Evolutionary conservation across 768 basidiomycete genomes (phyloP).

Genomic region (Phylloporus scabripes): DNA sequence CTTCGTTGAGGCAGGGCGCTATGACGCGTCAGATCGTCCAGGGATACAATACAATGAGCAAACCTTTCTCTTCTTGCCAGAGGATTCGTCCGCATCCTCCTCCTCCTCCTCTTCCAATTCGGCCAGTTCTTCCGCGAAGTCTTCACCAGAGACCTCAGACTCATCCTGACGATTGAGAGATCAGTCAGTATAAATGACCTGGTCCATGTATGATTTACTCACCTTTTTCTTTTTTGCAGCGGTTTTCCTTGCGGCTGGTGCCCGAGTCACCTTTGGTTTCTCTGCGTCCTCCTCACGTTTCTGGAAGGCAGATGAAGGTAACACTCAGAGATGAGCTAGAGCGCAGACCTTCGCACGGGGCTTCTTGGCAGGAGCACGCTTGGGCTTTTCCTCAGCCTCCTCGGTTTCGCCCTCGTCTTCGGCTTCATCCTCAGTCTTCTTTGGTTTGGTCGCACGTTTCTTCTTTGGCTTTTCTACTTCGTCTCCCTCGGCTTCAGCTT

Average conservation of each 20-base stretch:
- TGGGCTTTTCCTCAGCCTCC: slow-evolving; percentile 26
- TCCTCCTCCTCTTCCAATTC: slow-evolving; percentile 48
- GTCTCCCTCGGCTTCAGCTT: slow-evolving; percentile 29
- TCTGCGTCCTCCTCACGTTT: slow-evolving; percentile 31
- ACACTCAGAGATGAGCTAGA: slow-evolving; percentile 6
- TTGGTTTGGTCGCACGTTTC: slow-evolving; percentile 29
- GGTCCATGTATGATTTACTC: not conserved
- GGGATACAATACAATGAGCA: not conserved
- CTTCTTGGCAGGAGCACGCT: slow-evolving; percentile 32
- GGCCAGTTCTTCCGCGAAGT: slow-evolving; percentile 41
- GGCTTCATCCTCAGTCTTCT: slow-evolving; percentile 31
- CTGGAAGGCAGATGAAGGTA: slow-evolving; percentile 16
- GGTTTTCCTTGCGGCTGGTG: slow-evolving; percentile 46
- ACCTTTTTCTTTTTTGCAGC: slow-evolving; percentile 43
- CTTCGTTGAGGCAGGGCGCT: slow-evolving; percentile 43
- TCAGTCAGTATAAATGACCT: not conserved
- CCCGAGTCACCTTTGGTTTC: slow-evolving; percentile 47
- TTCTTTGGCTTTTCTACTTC: slow-evolving; percentile 35
- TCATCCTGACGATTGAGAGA: slow-evolving; percentile 19
- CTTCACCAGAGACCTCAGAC: slow-evolving; percentile 41
- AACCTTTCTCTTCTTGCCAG: slow-evolving; percentile 70
- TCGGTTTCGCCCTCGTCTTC: slow-evolving; percentile 32
- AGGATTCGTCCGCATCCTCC: slow-evolving; percentile 31
- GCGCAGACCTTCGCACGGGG: slow-evolving; percentile 33
- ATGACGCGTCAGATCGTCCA: slow-evolving; percentile 5